Evolutionary conservation across 768 basidiomycete genomes (phyloP).

Genomic region (Chlorophyllum brunneum): DNA sequence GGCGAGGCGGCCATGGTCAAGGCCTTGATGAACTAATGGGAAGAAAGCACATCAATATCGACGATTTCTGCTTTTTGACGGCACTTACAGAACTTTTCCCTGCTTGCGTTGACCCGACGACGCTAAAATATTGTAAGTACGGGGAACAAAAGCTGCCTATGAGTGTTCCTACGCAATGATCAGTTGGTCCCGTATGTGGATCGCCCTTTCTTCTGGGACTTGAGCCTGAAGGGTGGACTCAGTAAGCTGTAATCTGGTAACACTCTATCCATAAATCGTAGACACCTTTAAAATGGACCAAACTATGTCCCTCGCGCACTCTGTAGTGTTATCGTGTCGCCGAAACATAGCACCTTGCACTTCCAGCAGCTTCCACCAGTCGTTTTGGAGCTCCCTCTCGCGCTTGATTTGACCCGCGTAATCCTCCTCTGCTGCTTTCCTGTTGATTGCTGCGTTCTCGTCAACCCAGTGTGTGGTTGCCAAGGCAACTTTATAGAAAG

Average conservation of each 20-base stretch:
- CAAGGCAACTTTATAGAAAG: background rate
- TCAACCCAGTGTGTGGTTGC: background rate
- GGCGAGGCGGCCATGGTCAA: background rate
- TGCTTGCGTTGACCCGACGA: background rate
- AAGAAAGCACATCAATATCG: background rate
- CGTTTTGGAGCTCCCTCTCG: background rate
- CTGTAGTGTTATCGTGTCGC: background rate
- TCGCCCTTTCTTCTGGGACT: background rate
- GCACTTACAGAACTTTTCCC: background rate
- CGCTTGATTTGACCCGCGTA: background rate
- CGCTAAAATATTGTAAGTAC: background rate
- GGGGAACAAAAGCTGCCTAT: background rate
- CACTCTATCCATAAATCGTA: no score
- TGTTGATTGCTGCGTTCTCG: background rate
- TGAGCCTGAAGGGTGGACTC: background rate
- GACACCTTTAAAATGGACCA: background rate
- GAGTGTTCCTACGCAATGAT: background rate
- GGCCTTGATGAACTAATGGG: background rate
- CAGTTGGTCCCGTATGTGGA: background rate
- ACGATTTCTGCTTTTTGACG: background rate
- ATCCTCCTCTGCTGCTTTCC: no score
- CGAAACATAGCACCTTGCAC: background rate
- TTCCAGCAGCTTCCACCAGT: background rate
- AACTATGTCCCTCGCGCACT: background rate
- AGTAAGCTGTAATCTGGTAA: background rate